phyloP scores from a whole-genome alignment of 2,329 filamentous ascomycete genomes.

The Ophiostoma tasmaniense region DNA sequence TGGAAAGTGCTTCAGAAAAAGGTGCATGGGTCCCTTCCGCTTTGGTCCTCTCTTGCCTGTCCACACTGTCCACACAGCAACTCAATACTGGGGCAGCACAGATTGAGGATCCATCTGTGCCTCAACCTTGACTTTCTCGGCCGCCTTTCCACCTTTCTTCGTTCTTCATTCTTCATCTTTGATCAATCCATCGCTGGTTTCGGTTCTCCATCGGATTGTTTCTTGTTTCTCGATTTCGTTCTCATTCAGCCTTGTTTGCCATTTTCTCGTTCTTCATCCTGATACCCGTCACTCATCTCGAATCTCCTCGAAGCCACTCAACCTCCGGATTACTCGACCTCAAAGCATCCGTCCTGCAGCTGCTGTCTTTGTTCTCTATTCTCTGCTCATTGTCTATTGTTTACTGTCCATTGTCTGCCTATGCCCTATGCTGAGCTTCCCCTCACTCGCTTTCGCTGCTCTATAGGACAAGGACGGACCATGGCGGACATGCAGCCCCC shows the following conservation, averaged over 20 bases:
- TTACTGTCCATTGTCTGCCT: constrained; percentile 2
- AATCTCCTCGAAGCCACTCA: background rate
- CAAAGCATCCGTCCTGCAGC: background rate
- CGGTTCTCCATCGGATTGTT: background rate
- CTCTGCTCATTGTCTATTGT: background rate
- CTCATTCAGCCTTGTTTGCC: background rate
- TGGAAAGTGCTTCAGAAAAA: constrained; percentile 9
- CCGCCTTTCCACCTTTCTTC: background rate
- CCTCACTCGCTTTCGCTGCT: background rate
- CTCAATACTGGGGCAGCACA: constrained; percentile 4
- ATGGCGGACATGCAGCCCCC: constrained; percentile 20
- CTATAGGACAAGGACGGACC: constrained; percentile 10
- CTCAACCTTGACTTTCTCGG: constrained; percentile 2
- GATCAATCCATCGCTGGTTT: background rate
- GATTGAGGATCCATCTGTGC: constrained; percentile 6
- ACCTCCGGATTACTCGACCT: background rate
- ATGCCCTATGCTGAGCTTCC: background rate
- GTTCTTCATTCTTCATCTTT: background rate
- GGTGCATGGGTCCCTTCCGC: constrained; percentile 1
- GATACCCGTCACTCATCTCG: background rate
- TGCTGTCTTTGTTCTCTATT: background rate
- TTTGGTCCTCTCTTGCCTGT: background rate
- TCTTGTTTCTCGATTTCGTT: background rate
- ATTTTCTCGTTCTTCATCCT: background rate
- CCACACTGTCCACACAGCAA: constrained; percentile 8